Evolutionary conservation across 129 eudicot species (phyloP), one percentile per base, ranked within the genome.

Genomic region (Flaveria robusta): DNA sequence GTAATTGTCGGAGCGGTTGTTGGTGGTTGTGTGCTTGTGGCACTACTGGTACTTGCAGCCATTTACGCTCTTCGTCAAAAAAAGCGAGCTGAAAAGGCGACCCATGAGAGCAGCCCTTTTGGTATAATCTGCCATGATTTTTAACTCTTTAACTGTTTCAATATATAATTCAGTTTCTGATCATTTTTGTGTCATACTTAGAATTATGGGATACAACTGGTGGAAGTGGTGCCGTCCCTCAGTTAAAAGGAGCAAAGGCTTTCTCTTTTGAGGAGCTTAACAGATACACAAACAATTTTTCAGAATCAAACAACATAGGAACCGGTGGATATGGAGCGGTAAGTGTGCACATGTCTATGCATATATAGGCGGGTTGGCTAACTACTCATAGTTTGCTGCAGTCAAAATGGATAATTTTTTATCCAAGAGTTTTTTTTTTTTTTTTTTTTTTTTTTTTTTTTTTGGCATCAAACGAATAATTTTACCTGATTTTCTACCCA

Each of bases 241-340:
- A 88, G 70, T 29, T 88, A 37, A 91, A 82, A 85, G 94, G 91
- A 86, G 85, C 88, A 26, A 81, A 82, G 79, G 58, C 68, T 58
- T 86, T 86, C 86, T 74, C 93, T 9, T 88, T 86, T 76, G 94
- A 86, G 45, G 97, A 86, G 15, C 81, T 91, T 63, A 84, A 76
- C 70, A 88, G 71, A 71, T 82, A 37, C 80, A 88, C 97, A 4
- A 79, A 85, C 56, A 86, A 83, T 34, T 91, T 91, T 64, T 76
- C 90, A n/a, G 85, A 83, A 11, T 43, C 7, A 14, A 86, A 85
- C 72, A 81, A 65, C 55, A 85, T 88, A 58, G 97, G 97, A 73
- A 23, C 72, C 7, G 97, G 97, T 63, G 94, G 97, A 31, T 91
- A 91, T 71, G 97, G 96, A 49, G 82, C 79, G 88, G 96, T 90